Percentiles rank a stretch among this genome's conserved stretches.
phyloP scores from a whole-genome alignment of 352 stramenopile species.

The Phytophthora uliginosa region DNA sequence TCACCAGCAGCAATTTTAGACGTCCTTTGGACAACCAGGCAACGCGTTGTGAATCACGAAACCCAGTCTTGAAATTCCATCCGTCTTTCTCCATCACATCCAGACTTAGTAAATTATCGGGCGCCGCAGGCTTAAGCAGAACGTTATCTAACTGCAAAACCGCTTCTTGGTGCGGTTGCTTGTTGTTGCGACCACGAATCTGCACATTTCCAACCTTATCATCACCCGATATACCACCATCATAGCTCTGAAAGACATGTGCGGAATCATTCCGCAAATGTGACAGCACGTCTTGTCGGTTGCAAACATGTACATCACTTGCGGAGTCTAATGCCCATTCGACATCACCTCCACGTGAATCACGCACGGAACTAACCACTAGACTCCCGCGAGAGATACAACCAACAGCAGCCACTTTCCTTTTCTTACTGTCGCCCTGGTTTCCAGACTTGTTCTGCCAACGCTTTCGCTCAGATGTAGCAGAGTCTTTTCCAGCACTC shows the following conservation, averaged over 20 bases:
- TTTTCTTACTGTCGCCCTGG: not conserved
- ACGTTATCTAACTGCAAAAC: not conserved
- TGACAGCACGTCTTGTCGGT: not conserved
- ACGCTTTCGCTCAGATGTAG: constrained; percentile 10
- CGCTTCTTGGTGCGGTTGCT: not conserved
- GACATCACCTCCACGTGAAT: not conserved
- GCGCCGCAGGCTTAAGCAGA: not conserved
- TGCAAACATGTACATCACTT: constrained; percentile 17
- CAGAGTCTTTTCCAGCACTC: not conserved
- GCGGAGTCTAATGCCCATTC: constrained; percentile 16
- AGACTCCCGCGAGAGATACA: constrained; percentile 3
- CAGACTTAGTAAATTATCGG: constrained; percentile 23
- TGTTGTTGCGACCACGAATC: not conserved
- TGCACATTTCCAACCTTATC: not conserved
- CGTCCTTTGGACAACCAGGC: constrained; percentile 2
- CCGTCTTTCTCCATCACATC: constrained; percentile 5
- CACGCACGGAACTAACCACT: constrained; percentile 5
- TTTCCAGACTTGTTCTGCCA: constrained; percentile 13
- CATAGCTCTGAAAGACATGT: not conserved
- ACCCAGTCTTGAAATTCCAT: constrained; percentile 7
- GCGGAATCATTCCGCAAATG: not conserved
- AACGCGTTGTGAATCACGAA: not conserved
- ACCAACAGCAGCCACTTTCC: constrained; percentile 3
- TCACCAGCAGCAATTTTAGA: not conserved
- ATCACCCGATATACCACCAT: not conserved